Evolutionary conservation across 352 stramenopile genomes (phyloP).

Genomic region (Phytophthora ohioensis): DNA sequence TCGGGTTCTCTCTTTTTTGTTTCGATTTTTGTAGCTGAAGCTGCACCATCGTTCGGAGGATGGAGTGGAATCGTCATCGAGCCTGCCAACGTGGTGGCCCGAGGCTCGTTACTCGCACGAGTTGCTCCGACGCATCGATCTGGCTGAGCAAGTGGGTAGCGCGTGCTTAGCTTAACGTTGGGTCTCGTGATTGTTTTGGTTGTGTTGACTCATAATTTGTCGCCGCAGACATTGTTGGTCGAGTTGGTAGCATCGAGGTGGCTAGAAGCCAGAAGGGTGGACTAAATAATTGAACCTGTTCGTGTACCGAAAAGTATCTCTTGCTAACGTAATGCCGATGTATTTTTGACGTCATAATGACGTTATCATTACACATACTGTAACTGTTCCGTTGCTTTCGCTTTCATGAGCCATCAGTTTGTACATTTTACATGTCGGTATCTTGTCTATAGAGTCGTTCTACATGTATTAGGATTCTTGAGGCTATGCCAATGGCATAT

Average conservation of each 20-base stretch:
- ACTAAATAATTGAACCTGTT: neutral
- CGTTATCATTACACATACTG: neutral
- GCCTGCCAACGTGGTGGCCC: conserved; percentile 67
- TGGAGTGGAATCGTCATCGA: neutral
- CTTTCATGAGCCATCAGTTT: neutral
- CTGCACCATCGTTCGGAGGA: conserved; percentile 40
- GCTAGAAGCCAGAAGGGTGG: conserved; percentile 11
- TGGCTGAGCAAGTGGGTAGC: conserved; percentile 48
- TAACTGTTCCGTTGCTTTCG: neutral
- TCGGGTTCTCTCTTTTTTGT: conserved; percentile 20
- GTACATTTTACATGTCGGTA: no score
- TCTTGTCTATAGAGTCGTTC: no score
- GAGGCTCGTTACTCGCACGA: conserved; percentile 48
- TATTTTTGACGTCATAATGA: no score
- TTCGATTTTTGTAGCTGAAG: conserved; percentile 32
- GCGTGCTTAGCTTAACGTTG: neutral
- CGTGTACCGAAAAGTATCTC: neutral
- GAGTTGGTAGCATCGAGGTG: conserved; percentile 6
- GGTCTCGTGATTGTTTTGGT: no score
- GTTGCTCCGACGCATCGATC: conserved; percentile 47
- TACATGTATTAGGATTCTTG: no score
- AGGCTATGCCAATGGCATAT: no score
- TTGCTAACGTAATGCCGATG: neutral
- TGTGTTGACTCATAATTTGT: no score
- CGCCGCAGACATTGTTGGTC: neutral